phyloP scores from a whole-genome alignment of 2,329 filamentous ascomycete species.

The Colletotrichum sp. region DNA sequence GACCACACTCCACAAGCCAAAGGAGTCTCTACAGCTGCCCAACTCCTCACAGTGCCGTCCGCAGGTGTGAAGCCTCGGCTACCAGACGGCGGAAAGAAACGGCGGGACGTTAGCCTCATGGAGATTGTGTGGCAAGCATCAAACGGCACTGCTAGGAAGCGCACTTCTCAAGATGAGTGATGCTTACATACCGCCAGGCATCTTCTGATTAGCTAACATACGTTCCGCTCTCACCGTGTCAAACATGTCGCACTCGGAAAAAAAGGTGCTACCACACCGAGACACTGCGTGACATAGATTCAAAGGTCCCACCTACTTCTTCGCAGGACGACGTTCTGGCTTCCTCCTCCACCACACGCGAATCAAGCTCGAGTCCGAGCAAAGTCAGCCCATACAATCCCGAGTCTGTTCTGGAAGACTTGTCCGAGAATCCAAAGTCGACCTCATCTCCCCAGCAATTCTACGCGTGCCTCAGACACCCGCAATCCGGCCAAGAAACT shows the following conservation, averaged over 20 bases:
- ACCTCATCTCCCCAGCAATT: neutral
- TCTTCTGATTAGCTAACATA: neutral
- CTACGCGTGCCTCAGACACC: neutral
- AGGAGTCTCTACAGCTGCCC: neutral
- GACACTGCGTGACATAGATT: neutral
- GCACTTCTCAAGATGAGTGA: conserved; percentile 16
- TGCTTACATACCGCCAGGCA: too few species aligned
- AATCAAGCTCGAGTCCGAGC: conserved; percentile 9
- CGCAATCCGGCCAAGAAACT: neutral
- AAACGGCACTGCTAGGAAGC: neutral
- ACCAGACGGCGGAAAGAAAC: neutral
- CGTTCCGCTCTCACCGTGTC: conserved; percentile 6
- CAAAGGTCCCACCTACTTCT: neutral
- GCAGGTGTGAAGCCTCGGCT: neutral
- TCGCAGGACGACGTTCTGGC: neutral
- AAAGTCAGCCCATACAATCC: conserved; percentile 24
- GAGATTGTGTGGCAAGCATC: conserved; percentile 17
- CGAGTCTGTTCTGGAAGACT: conserved; percentile 21
- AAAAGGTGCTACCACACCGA: conserved; percentile 23
- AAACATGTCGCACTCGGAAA: conserved; percentile 20
- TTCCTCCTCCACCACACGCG: neutral
- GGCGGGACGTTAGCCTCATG: neutral
- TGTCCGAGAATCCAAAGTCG: neutral
- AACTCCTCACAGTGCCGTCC: neutral
- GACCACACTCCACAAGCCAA: neutral